Evolutionary conservation across 164 flowering plant species (phyloP).

Genomic region (Amborella trichopoda): DNA sequence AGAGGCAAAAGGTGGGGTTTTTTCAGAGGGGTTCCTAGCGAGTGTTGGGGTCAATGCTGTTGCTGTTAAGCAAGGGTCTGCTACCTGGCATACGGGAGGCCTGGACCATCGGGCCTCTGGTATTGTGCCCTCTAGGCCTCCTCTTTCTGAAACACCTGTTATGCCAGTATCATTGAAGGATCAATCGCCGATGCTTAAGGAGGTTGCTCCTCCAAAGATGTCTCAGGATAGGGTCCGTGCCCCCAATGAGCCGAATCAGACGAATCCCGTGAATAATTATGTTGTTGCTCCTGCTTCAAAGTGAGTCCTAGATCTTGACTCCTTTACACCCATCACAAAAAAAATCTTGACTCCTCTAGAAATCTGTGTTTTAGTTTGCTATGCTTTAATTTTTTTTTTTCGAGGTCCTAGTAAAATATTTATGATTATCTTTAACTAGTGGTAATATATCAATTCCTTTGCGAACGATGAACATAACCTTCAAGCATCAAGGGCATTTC

Average conservation of each 20-base stretch:
- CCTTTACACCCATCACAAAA: no score
- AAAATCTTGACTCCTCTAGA: no score
- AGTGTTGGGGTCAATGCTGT: neutral
- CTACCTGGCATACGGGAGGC: neutral
- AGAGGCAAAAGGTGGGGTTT: conserved; percentile 25
- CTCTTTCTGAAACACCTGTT: conserved; percentile 3
- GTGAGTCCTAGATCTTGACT: conserved; percentile 56
- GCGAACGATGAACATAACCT: no score
- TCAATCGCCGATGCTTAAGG: conserved; percentile 27
- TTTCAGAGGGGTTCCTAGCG: conserved; percentile 26
- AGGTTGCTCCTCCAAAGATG: conserved; percentile 28
- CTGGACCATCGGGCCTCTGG: conserved; percentile 1
- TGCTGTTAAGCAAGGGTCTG: neutral
- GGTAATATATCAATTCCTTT: no score
- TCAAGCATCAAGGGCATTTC: no score
- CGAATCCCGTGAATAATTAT: conserved; percentile 23
- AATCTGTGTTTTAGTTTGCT: no score
- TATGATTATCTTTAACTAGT: no score
- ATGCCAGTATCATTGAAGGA: conserved; percentile 18
- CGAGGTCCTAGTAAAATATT: no score
- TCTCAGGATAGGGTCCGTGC: conserved; percentile 27
- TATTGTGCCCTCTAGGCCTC: conserved; percentile 18
- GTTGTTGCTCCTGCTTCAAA: conserved; percentile 68
- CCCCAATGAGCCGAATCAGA: conserved; percentile 19
- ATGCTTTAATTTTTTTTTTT: no score